Evolutionary conservation across 2,329 filamentous ascomycete genomes (phyloP).

Genomic region (Boeremia lycopersici): DNA sequence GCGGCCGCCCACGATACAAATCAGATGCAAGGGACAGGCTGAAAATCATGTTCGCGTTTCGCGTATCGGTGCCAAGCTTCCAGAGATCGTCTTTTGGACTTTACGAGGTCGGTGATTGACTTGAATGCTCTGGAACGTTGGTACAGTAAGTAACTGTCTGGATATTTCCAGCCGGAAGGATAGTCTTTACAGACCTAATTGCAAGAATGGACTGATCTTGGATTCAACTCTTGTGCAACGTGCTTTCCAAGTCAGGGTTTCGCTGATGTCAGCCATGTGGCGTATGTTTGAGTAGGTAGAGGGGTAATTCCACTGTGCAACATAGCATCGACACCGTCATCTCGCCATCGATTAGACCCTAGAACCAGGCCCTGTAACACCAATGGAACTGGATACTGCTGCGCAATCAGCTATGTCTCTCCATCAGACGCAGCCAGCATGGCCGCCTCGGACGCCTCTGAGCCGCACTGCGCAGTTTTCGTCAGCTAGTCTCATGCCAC

Average conservation of each 20-base stretch:
- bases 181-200: too few relatives aligned
- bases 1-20: neutral
- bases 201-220: neutral
- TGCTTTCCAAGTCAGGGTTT: neutral
- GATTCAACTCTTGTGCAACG: neutral
- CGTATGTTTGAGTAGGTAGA: neutral
- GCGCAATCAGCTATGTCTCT: neutral
- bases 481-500: neutral
- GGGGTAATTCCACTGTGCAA: neutral
- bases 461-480: neutral
- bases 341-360: too few relatives aligned
- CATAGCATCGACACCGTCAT: neutral
- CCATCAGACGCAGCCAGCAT: neutral
- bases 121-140: too few relatives aligned
- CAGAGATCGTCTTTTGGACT: neutral
- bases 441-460: neutral
- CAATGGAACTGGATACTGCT: neutral
- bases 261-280: neutral
- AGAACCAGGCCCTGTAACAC: neutral
- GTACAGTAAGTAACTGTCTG: too few relatives aligned
- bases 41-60: neutral
- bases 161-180: too few relatives aligned
- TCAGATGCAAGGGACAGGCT: constrained; percentile 2
- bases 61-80: neutral
- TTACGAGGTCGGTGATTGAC: neutral